Base-by-base conservation (phyloP, 768 basidiomycete species). In the Ramaria rubella region DNA sequence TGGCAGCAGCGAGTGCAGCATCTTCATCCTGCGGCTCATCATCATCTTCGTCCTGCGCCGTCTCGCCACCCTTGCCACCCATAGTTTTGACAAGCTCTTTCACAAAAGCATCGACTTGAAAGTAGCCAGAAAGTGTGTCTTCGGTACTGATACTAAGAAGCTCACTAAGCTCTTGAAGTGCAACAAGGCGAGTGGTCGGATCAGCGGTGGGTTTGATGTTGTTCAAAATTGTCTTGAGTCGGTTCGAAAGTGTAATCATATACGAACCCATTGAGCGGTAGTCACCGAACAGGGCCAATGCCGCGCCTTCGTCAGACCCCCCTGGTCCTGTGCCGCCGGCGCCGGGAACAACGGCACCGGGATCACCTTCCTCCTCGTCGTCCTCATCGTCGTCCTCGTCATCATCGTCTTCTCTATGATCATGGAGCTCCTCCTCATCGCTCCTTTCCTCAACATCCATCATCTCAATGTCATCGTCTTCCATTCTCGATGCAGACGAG, bases 121-220 rank as follows among this genome's bases (percentile, higher is more conserved):
- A 95, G n/a, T 90, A 94, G 40, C 93, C 93, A 8, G 91, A 89
- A 45, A 99, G 76, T 6, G 94, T 97, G 68, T 99, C 96, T 72
- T 98, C 95, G 2, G 93, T 97, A 70, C 91, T 92, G 73, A 98
- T 94, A 59, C 90, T 90, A 55, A 99, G 82, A 31, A 97, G 70
- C 68, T 98, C 95, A 72, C 90, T 93, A 52, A 96, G 80, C 65
- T 99, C 95, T 67, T 97, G 94, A 27, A 99, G 74, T 4, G 94
- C 94, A 43, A 92, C 73, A 27, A 97, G 81, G 48, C 94, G 86
- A 38, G 85, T 88, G 0, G 87, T 90, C 11, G 90, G 85, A 67
- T 90, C 90, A 30, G 90, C 87, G 27, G 85, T 83, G 23, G 81
- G 67, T 71, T 89, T 88, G 81, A 95, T 90, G 69, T 90, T 90